Base-by-base conservation (phyloP, 2,329 filamentous ascomycete species). In the Colletotrichum liriopes region DNA sequence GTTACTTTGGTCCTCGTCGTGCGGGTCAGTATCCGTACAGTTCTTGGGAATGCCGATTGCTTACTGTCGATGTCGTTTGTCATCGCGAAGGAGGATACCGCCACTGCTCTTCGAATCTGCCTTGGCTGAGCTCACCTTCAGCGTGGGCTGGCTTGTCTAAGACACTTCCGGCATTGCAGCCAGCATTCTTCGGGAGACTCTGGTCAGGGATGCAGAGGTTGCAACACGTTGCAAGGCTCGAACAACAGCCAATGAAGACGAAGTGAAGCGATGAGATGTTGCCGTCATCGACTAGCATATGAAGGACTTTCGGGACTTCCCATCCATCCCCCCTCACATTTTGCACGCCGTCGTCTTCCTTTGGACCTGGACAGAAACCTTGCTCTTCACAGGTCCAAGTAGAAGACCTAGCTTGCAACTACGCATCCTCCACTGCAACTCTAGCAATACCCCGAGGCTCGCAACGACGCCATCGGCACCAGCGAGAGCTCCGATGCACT, bases 401-500 rank as follows among this genome's bases (percentile, higher is more conserved):
- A 37, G 16, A 43, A 54, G 32, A 41, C 60, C 65, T 32, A 43
- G 41, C 20, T 43, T 56, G 60, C 45, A 37, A 52, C 60, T 55
- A 54, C 35, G 51, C 14, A 54, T 65, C 52, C 45, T 65, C 14
- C 20, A n/a, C 52, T 37, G 43, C 45, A 39, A 58, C 59, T 58
- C 35, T n/a, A 45, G 18, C n/a, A 49, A 26, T n/a, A 68, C 14
- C 49, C 60, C 39, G 26, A 14, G 20, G 29, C 51, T 39, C 23
- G 54, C 47, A 66, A 55, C 56, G 51, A 54, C 23, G 37, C 39
- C 54, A n/a, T 29, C 26, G 32, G 45, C 58, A 55, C 29, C 43
- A 65, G 54, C 59, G 39, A 52, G 54, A 43, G 67, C 63, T 41
- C 35, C 43, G n/a, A 26, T 26, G 35, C 41, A 55, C 62, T 56